Evolutionary conservation across 768 basidiomycete species (phyloP), one percentile per base, ranked within the genome.

Genomic region (Tubosaeta sp.): DNA sequence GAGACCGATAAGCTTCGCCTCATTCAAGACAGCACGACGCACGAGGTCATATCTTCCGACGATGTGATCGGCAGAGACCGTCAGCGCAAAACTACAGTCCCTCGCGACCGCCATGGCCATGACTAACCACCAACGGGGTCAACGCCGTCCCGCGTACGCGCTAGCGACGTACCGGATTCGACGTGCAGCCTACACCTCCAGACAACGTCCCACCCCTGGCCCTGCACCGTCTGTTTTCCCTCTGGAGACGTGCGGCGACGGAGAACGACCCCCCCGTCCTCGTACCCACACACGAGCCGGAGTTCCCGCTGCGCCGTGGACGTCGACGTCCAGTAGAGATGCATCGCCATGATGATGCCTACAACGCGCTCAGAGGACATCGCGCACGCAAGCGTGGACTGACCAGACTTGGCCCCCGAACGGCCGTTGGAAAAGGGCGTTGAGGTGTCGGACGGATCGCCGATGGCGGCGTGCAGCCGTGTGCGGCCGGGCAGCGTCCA

Each of bases 281-380:
- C 95, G 65, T 91, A 95, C 1, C 82, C 90, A 35, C 82, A 77
- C 0, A 95, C 65, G 5, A 95, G 68, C 2, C 82, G 76, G 5
- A 95, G 73, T 16, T 78, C 74, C 11, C 63, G 64, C 12, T 57
- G 58, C 0, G 65, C 64, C 17, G 55, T 53, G 39, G 69, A 63
- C 1, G 68, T 65, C 31, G 73, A 65, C 17, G 76, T 62, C n/a
- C 71, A 67, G 48, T 81, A 83, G 1, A 97, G 72, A 61, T 91
- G 85, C 55, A 94, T 65, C 0, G 88, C 82, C 95, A 97, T 99
- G 60, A 97, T 83, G 46, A 95, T 86, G 1, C 93, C 93, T 90
- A 39, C 25, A 22, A 26, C 19, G 11, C 6, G 49, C 4, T 53
- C 32, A 33, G 31, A n/a, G 26, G 16, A 25, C 31, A 27, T 39